Evolutionary conservation across 139 green algal species (phyloP), one percentile per base, ranked within the genome.

Genomic region (Picochlorum sp.): DNA sequence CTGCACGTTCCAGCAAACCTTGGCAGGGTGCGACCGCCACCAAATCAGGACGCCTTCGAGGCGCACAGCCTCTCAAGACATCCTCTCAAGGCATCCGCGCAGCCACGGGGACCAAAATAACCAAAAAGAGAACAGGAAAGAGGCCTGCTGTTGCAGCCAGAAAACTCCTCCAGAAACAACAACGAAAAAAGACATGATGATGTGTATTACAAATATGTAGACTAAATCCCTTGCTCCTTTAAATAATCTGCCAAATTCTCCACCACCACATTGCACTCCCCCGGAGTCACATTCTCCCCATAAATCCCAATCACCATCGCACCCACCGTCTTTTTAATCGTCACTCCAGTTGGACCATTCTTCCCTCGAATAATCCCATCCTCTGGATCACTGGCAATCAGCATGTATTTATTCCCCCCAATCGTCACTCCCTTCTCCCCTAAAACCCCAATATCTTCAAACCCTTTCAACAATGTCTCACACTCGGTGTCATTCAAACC

Each of bases 201-300:
- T 28, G 24, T 28, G 24, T 28, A 28, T 28, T 28, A 28, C 47
- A 52, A 52, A 52, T 20, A 20, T 23, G 0, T 1, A 0, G 10
- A n/a, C 23, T 44, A 89, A n/a, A 87, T 85, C 24, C 75, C 72
- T 65, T 82, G 75, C 18, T 75, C 73, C 18, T 75, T 76, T 1
- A 92, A 64, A 57, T 90, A 90, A 61, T 92, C 85, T 16, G 68
- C 85, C 37, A 92, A 45, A 49, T 81, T 80, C 61, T 92, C 85
- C 3, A 92, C 82, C 20, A 86, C 61, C 11, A 74, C 34, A 41
- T 74, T 79, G 72, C 72, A 82, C 49, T 89, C 84, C 14, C 71
- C 82, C 16, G 81, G 72, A 58, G 81, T 74, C 18, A 85, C 80
- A 6, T 76, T 80, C 58, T 85, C 70, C 10, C 64, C 58, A 62